Evolutionary conservation across 2,329 filamentous ascomycete species (phyloP), one percentile per base, ranked within the genome.

Genomic region (Colletotrichum truncatum): DNA sequence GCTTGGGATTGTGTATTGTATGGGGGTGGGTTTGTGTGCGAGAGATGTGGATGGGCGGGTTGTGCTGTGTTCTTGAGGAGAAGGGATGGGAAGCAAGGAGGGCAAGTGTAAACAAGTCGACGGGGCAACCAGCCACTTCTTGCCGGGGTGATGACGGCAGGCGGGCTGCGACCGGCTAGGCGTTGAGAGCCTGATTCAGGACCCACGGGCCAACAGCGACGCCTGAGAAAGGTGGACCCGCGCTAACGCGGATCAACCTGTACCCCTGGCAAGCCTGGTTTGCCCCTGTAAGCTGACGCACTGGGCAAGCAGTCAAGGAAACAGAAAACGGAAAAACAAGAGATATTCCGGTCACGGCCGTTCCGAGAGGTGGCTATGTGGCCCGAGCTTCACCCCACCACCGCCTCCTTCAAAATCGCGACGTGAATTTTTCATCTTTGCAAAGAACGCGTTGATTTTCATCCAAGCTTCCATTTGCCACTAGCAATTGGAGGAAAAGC

Each of bases 21-120:
- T 65, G 55, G 48, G 56, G 66, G 52, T 57, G 64, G 55, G 21
- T 62, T 66, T 66, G 58, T 64, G 64, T 64, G 48, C 38, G 59
- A 58, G 41, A 53, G 57, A 38, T 56, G 60, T 64, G 64, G 64
- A 64, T 66, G 64, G 64, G 64, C 60, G 64, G 64, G 64, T 66
- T 63, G 64, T 66, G 52, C 59, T 63, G 48, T 61, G 52, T 66
- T 66, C 64, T 66, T 66, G 64, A 66, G 64, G 60, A 65, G 60
- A 61, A 45, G 54, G 59, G 45, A 54, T 52, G 59, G 64, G 60
- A n/a, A 59, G 59, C 52, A 66, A 59, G 60, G 60, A 64, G 64
- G 46, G 59, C 64, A 63, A 59, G 60, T 61, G 70, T 71, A 71
- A 71, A 71, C 70, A 71, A 67, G 70, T 71, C 68, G 70, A 67